A percentile compares a stretch with the other conserved stretches of the same genome.
phyloP scores from a whole-genome alignment of 495 filamentous ascomycete genomes.

The Lindgomyces ingoldianus region DNA sequence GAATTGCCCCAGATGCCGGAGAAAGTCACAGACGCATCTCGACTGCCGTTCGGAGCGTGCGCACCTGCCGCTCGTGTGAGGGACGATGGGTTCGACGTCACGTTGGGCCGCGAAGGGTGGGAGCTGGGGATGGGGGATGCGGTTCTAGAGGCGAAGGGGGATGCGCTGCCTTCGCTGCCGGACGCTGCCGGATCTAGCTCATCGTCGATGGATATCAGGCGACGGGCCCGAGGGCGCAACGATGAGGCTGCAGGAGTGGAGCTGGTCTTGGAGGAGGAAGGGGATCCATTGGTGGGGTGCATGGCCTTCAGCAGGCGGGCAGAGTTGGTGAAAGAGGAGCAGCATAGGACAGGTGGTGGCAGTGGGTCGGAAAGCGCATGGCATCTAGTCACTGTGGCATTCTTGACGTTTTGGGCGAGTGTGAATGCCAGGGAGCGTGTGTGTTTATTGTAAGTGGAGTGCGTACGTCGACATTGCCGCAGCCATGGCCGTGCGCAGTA shows the following conservation, averaged over 20 bases:
- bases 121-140: slow-evolving; percentile 43
- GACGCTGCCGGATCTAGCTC: slow-evolving; percentile 27
- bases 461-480: slow-evolving; percentile 17
- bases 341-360: slow-evolving; percentile 32
- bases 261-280: slow-evolving; percentile 35
- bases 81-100: slow-evolving; percentile 20
- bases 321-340: slow-evolving; percentile 30
- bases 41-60: slow-evolving; percentile 2
- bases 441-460: slow-evolving; percentile 12
- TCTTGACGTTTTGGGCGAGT: slow-evolving; percentile 11
- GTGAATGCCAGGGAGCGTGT: slow-evolving; percentile 3
- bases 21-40: slow-evolving; percentile 14
- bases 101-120: slow-evolving; percentile 34
- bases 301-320: slow-evolving; percentile 35
- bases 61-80: slow-evolving; percentile 20
- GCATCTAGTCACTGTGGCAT: slow-evolving; percentile 30
- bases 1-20: slow-evolving; percentile 44
- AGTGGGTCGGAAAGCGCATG: slow-evolving; percentile 28
- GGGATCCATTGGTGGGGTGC: slow-evolving; percentile 37
- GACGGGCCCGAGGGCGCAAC: slow-evolving; percentile 42
- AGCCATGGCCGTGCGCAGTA: slow-evolving; percentile 17
- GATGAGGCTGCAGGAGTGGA: slow-evolving; percentile 38
- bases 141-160: slow-evolving; percentile 40
- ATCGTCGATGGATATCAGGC: slow-evolving; percentile 47
- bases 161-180: slow-evolving; percentile 27